Base-by-base conservation (phyloP, 2,329 filamentous ascomycete species). In the Colletotrichum horii region DNA sequence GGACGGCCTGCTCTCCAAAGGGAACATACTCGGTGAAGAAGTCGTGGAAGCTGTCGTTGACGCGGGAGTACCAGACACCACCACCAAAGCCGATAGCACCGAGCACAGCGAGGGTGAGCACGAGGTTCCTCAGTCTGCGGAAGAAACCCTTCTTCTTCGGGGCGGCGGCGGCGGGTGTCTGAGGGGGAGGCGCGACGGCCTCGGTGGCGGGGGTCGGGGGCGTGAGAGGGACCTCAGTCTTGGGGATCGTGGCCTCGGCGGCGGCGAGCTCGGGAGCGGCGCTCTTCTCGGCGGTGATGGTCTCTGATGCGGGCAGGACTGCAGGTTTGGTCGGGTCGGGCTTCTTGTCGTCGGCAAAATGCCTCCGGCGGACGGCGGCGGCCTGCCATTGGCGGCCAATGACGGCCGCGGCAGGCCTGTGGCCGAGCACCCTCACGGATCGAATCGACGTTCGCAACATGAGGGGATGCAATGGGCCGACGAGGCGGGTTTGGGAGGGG, bases 21-120 rank as follows among this genome's bases (percentile, higher is more conserved):
- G 97, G 97, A 22, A 99, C 87, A 84, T 96, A 99, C 87, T 98
- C 96, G 81, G 96, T 98, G 87, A 99, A 99, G 89, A 98, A 97
- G 85, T 99, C 97, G 87, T 99, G 96, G 91, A 98, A 99, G 87
- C 95, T 98, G 88, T 99, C 97, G 82, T 94, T 98, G 85, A 97
- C 91, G 78, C 98, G 92, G 71, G 97, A 96, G 85, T 98, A 97
- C 89, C 94, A 98, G 71, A 98, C 93, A 79, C 96, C 96, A 78
- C 96, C 96, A 71, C 91, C 94, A 81, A 98, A 99, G 52, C 94
- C 93, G 60, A 97, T 85, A 8, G 92, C 92, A 30, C 94, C 93
- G 32, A 98, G 90, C 60, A 98, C 85, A 77, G 96, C 87, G 65
- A 98, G 85, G 70, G 94, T 94, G 78, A 96, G 86, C 74, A 98